Evolutionary conservation across 148 eudicot species (phyloP), one percentile per base, ranked within the genome.

Genomic region (Drosera capensis): DNA sequence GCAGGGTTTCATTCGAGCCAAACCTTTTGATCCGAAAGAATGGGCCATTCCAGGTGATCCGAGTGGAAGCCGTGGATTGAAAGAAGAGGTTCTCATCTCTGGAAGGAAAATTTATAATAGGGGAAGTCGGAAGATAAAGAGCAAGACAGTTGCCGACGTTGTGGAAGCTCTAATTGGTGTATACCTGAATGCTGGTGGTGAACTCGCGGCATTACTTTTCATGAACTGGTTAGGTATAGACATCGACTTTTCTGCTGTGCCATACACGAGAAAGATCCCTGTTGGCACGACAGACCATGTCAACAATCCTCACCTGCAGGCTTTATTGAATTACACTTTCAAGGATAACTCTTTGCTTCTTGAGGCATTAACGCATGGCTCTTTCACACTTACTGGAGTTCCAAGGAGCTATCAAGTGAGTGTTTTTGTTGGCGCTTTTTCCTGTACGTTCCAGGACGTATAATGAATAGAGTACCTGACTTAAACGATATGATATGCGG

Each of bases 151-250:
- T 13, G 97, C 97, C 42, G 95, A 90, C 64, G 95, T 73, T 16
- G 82, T 71, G 7, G 95, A 90, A 71, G 97, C 97, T 42, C 43
- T 90, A 30, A 84, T 90, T 41, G 97, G 97, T 43, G 95, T 75
- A 18, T 84, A 62, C 47, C 80, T 90, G n/a, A 75, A 72, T 46
- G 31, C 71, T 0, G 77, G 74, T 14, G 93, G 93, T 19, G 88
- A 90, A 73, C 2, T 12, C 17, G 84, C 87, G 1, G 92, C 95
- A 4, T 38, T 84, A 14, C 51, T 56, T 7, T 84, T 90, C 35
- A 71, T 90, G 93, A 44, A 54, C 18, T 90, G 95, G 94, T 69
- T 90, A 5, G 97, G 97, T 17, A 73, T 90, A 19, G 57, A 65
- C 26, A 78, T 78, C 8, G 87, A 80, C 19, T 68, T 73, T 26